Evolutionary conservation across 441 rosid species (phyloP).

Genomic region (Eutrema salsugineum): DNA sequence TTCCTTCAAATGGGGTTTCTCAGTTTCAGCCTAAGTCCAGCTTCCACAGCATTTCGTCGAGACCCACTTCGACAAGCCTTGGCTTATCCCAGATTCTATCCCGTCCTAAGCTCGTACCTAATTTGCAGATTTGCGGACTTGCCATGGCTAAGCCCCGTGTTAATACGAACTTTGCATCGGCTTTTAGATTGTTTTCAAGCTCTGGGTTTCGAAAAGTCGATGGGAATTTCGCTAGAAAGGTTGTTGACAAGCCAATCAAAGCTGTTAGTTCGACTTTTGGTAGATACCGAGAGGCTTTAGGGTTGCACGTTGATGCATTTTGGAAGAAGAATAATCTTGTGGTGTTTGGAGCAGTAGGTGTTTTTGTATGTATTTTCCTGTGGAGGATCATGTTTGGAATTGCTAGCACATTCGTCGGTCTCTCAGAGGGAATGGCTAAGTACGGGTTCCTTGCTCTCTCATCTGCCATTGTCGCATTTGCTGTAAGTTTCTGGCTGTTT

Average conservation of each 20-base stretch:
- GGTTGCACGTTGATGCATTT: conserved; percentile 76
- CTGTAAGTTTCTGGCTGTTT: conserved; percentile 40
- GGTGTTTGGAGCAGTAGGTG: conserved; percentile 65
- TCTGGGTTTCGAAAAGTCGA: conserved; percentile 35
- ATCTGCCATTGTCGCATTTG: conserved; percentile 76
- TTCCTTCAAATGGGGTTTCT: conserved; percentile 29
- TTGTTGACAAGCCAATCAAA: conserved; percentile 53
- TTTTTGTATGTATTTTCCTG: conserved; percentile 55
- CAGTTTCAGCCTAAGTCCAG: conserved; percentile 22
- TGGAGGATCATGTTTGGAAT: conserved; percentile 94
- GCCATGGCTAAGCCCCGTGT: conserved; percentile 24
- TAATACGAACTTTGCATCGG: conserved; percentile 27
- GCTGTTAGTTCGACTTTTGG: conserved; percentile 52
- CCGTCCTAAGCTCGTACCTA: conserved; percentile 15
- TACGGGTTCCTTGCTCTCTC: conserved; percentile 93
- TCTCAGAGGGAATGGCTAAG: conserved; percentile 94
- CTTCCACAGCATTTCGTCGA: conserved; percentile 30
- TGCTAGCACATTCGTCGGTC: conserved; percentile 74
- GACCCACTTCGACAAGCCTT: conserved; percentile 30
- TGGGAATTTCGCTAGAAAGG: conserved; percentile 43
- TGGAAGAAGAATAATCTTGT: conserved; percentile 62
- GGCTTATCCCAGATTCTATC: conserved; percentile 42
- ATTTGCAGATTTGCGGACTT: not conserved
- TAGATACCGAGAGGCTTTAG: conserved; percentile 63
- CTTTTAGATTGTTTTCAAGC: conserved; percentile 46